Conservation (phyloP, 441 rosid species). For the Melastoma candidum region DNA sequence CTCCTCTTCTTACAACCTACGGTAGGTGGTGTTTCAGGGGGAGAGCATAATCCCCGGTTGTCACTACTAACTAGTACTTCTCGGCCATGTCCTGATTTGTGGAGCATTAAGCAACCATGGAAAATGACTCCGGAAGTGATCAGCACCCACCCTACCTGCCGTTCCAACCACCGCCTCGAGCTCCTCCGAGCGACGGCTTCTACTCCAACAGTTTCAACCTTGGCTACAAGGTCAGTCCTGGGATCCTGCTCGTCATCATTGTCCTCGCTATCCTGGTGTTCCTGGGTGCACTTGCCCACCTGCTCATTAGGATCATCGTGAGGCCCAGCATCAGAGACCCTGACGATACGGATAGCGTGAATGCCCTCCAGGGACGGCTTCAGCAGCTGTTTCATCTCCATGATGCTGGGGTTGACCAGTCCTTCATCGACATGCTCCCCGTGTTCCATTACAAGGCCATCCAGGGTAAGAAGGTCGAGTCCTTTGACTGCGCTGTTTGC, state of each 20-base stretch:
- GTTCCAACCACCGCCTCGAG: conserved; percentile 25
- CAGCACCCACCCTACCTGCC: conserved; percentile 22
- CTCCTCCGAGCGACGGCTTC: conserved; percentile 17
- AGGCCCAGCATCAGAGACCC: conserved; percentile 47
- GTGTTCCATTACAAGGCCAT: conserved; percentile 75
- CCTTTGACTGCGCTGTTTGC: conserved; percentile 97
- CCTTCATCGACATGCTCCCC: conserved; percentile 87
- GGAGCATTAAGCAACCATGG: too few relatives aligned
- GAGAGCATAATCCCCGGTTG: too few relatives aligned
- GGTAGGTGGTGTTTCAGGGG: too few relatives aligned
- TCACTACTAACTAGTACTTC: too few relatives aligned
- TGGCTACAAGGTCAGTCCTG: conserved; percentile 47
- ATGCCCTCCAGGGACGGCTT: conserved; percentile 90
- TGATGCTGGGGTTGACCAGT: conserved; percentile 92
- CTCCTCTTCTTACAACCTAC: too few relatives aligned
- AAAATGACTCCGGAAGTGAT: conserved; percentile 2
- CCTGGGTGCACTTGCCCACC: conserved; percentile 61
- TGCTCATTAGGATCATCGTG: conserved; percentile 46
- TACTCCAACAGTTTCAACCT: conserved; percentile 29
- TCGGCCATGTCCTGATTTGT: too few relatives aligned
- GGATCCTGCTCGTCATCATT: conserved; percentile 40
- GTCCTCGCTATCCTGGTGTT: conserved; percentile 62
- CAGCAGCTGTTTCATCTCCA: conserved; percentile 93
- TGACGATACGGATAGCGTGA: conserved; percentile 55
- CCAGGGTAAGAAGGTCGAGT: conserved; percentile 53